These are phyloP conservation scores for Lecanosticta acicola DNA, from an alignment of 2,329 filamentous ascomycete genomes.

Conservation along the genomic window DNA sequence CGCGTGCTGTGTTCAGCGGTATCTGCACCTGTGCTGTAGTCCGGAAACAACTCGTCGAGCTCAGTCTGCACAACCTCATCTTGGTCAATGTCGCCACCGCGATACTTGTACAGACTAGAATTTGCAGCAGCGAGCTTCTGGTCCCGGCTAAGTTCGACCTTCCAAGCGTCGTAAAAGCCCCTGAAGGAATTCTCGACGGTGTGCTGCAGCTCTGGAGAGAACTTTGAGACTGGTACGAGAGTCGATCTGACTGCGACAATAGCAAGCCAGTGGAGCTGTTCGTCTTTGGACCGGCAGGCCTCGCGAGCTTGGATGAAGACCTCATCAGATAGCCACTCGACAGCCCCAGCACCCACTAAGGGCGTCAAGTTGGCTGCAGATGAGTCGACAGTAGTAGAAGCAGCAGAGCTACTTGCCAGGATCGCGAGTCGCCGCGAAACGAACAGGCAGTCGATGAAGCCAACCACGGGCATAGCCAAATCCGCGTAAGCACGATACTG, in stretches of 20 bases:
- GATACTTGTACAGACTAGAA: slow-evolving; percentile 75
- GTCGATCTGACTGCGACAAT: slow-evolving; percentile 17
- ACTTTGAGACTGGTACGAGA: slow-evolving; percentile 6
- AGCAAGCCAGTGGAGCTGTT: slow-evolving; percentile 23
- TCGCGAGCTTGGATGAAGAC: slow-evolving; percentile 16
- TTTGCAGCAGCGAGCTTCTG: slow-evolving; percentile 68
- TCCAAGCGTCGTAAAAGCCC: slow-evolving; percentile 74
- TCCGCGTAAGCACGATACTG: slow-evolving; percentile 79
- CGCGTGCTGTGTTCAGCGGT: slow-evolving; percentile 1
- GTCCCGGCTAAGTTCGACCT: slow-evolving; percentile 66
- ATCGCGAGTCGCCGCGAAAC: slow-evolving; percentile 17
- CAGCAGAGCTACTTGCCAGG: not conserved
- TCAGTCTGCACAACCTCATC: slow-evolving; percentile 70
- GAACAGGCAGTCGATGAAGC: slow-evolving; percentile 69
- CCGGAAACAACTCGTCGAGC: slow-evolving; percentile 75
- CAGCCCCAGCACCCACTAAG: slow-evolving; percentile 16
- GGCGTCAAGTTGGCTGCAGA: slow-evolving; percentile 17
- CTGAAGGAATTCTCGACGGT: slow-evolving; percentile 63
- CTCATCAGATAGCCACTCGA: slow-evolving; percentile 22
- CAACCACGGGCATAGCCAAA: slow-evolving; percentile 69
- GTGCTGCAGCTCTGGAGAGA: slow-evolving; percentile 27
- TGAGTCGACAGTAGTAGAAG: not conserved
- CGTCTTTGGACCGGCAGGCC: slow-evolving; percentile 14
- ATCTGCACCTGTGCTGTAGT: slow-evolving; percentile 54
- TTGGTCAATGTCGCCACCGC: slow-evolving; percentile 68